Percentiles rank a stretch among this genome's conserved stretches.
Evolutionary conservation across 2,329 filamentous ascomycete species (phyloP).

Genomic region (Verticillium dahliae): DNA sequence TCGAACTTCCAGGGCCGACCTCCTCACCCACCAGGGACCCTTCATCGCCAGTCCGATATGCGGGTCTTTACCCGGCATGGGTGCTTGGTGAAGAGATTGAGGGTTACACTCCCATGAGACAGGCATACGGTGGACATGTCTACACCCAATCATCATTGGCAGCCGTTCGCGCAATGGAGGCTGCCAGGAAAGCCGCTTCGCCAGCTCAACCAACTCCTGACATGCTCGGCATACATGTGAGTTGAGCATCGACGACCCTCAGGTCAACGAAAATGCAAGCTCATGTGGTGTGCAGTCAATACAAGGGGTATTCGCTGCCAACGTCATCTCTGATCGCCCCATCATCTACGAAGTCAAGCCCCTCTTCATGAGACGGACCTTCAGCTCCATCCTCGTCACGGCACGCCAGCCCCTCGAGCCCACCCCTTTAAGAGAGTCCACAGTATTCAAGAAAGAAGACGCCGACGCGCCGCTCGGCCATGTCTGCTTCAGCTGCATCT

Average conservation of each 20-base stretch:
- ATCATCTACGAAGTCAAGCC: slow-evolving; percentile 44
- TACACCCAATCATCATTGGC: slow-evolving; percentile 29
- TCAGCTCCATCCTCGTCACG: slow-evolving; percentile 42
- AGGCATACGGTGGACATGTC: slow-evolving; percentile 30
- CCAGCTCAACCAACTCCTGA: not conserved
- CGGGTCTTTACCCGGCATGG: slow-evolving; percentile 10
- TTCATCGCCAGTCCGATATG: slow-evolving; percentile 1
- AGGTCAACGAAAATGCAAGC: too few relatives aligned
- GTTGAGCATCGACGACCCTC: slow-evolving; percentile 8
- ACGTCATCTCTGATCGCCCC: slow-evolving; percentile 39
- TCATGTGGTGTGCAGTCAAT: slow-evolving; percentile 33
- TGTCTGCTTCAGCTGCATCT: slow-evolving; percentile 43
- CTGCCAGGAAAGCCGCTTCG: slow-evolving; percentile 3
- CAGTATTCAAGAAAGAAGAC: slow-evolving; percentile 21
- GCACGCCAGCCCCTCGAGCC: slow-evolving; percentile 23
- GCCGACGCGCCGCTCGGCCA: slow-evolving; percentile 28
- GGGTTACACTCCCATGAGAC: slow-evolving; percentile 7
- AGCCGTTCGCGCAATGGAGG: slow-evolving; percentile 21
- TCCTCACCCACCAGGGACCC: not conserved
- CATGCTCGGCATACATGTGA: slow-evolving; percentile 29
- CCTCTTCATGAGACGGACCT: slow-evolving; percentile 37
- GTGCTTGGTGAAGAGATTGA: slow-evolving; percentile 8
- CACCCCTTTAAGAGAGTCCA: not conserved
- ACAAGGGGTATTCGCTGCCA: slow-evolving; percentile 47
- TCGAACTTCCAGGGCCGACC: not conserved